Percentiles rank a stretch among this genome's conserved stretches.
phyloP scores from a whole-genome alignment of 2,329 filamentous ascomycete genomes.

The Pestalotiopsis fici region DNA sequence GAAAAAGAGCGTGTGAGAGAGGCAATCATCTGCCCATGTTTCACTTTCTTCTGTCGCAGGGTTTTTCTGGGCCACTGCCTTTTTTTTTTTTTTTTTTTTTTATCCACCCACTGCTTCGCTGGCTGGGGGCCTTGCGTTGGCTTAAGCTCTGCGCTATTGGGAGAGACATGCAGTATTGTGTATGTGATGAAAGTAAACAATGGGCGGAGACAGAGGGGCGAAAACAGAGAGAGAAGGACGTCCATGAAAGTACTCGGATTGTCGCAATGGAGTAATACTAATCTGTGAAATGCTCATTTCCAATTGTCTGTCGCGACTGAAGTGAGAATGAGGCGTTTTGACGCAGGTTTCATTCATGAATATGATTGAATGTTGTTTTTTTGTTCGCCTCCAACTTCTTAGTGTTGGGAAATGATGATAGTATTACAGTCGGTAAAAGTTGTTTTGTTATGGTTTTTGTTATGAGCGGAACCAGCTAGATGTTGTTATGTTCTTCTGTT shows the following conservation, averaged over 20 bases:
- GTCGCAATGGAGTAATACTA: neutral
- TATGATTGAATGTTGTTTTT: neutral
- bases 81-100: too few relatives aligned
- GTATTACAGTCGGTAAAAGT: neutral
- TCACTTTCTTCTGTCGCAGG: neutral
- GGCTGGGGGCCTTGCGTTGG: neutral
- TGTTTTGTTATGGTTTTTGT: neutral
- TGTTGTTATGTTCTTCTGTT: neutral
- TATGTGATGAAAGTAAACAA: neutral
- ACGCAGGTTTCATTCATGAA: neutral
- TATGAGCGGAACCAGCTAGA: neutral
- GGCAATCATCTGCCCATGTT: neutral
- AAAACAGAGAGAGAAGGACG: too few relatives aligned
- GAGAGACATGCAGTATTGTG: neutral
- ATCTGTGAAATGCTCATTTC: neutral
- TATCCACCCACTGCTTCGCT: too few relatives aligned
- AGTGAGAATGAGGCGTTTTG: neutral
- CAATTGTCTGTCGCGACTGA: neutral
- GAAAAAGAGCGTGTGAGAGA: neutral
- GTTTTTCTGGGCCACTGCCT: too few relatives aligned
- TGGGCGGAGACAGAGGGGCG: neutral
- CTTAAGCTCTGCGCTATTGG: neutral
- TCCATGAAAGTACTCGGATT: neutral
- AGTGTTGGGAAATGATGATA: neutral
- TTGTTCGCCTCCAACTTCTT: neutral